Base-by-base conservation (phyloP, 179 eudicot genomes). In the Silene vulgaris region DNA sequence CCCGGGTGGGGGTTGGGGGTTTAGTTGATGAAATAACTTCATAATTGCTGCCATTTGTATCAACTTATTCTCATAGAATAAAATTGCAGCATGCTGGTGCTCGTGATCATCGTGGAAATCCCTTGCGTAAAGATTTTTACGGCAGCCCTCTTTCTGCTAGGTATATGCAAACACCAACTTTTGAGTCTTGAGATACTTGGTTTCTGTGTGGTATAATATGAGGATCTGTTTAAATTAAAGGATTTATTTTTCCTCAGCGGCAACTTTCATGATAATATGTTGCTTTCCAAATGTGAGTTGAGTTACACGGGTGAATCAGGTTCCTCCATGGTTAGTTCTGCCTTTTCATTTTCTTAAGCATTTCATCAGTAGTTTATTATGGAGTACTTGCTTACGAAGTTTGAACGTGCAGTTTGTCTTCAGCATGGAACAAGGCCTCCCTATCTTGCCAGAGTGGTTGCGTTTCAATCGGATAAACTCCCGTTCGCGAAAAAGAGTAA, bases 371-470 rank as follows among this genome's bases (percentile, higher is more conserved):
- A 21, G 45, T 7, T 9, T n/a, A 29, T 40, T n/a, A 3, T 5
- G 20, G 0, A 32, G n/a, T 37, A 28, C 7, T 59, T 65, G 21
- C 30, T 72, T 63, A 82, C 45, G 28, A 40, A 28, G 30, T 54
- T 50, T 72, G 26, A 40, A 11, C 45, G 32, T 86, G 85, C 91
- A 96, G 99, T 85, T 90, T 74, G 91, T 92, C 54, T 82, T 93
- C 80, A 89, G 90, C 85, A 88, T 88, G 97, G 99, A 96, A 79
- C 97, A 96, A 83, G 97, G 99, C 56, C 88, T 96, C 82, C 99
- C 99, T 75, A 77, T 93, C 23, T 77, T 84, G 76, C 90, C 97
- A 14, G 97, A 89, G 71, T 96, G 97, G 99, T 75, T 90, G 69
- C 78, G 75, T 86, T 96, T 96, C 80, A 90, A 88, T 76, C 81